Evolutionary conservation across 2,329 filamentous ascomycete species (phyloP), one percentile per base, ranked within the genome.

Genomic region (Claviceps quebecensis): DNA sequence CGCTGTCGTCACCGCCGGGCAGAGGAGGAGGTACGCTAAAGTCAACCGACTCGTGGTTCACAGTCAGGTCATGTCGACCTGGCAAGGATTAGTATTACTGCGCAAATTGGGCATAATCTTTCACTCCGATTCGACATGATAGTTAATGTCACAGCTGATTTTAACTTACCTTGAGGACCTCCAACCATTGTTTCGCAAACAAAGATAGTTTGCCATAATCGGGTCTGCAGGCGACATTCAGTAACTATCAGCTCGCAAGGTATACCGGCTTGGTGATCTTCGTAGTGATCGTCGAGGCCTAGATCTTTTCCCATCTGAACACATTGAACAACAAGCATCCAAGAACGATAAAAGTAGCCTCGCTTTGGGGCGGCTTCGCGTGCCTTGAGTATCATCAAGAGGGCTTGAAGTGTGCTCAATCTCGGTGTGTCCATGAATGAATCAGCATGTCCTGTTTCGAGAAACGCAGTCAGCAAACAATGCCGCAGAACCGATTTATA

Each of bases 341-440:
- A 97, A 0, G 93, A 97, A 39, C 91, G 83, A 68, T 93, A 97
- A 66, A 93, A 97, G 64, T 97, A 97, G 1, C 93, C 93, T 54
- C 87, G 82, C 63, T 95, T 95, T 0, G 91, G 90, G 8, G 86
- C 82, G n/a, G 87, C 86, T 66, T 97, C 91, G 56, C 89, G 80
- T 1, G 91, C 93, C 66, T 97, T 97, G 44, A 96, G 71, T 17
- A 96, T 75, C 45, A 97, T 83, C 45, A 96, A 70, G 55, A 95
- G 73, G 3, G 89, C 91, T 68, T 97, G 91, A 9, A 97, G 81
- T 0, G 93, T 97, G 67, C 88, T 96, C 46, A 97, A 63, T 48
- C 91, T 78, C 2, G 91, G 89, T 23, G 91, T 81, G 60, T 96
- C 91, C 78, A 95, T 90, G 65, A 96, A 97, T 48, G 86, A 87